These are phyloP conservation scores for Orbilia brochopaga DNA, from an alignment of 2,329 filamentous ascomycete species.

Conservation along the genomic window DNA sequence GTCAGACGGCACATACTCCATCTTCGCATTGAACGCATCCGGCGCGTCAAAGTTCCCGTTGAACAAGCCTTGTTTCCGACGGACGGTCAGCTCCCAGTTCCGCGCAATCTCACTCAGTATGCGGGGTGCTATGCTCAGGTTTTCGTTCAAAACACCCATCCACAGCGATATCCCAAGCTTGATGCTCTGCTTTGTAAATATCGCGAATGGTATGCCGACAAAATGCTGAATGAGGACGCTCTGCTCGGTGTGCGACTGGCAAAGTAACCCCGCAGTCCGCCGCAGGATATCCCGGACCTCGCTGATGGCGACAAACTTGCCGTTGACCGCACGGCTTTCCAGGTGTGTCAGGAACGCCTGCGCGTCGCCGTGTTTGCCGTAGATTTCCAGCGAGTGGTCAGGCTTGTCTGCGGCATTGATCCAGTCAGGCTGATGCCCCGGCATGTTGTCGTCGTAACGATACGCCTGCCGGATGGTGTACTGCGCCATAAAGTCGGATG, in stretches of 20 bases:
- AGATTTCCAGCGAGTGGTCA: slow-evolving; percentile 34
- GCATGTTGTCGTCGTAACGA: slow-evolving; percentile 78
- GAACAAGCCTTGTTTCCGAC: slow-evolving; percentile 80
- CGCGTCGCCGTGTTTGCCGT: slow-evolving; percentile 58
- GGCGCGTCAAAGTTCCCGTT: slow-evolving; percentile 60
- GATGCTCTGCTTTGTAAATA: slow-evolving; percentile 94
- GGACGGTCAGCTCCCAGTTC: slow-evolving; percentile 86
- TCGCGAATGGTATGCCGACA: slow-evolving; percentile 87
- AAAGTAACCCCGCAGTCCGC: slow-evolving; percentile 83
- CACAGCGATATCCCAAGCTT: slow-evolving; percentile 94
- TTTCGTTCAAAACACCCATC: slow-evolving; percentile 97
- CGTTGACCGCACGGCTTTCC: slow-evolving; percentile 71
- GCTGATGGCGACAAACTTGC: slow-evolving; percentile 72
- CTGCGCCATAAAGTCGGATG: slow-evolving; percentile 94
- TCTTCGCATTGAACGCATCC: slow-evolving; percentile 87
- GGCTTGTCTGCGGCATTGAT: slow-evolving; percentile 59
- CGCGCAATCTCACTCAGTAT: slow-evolving; percentile 85
- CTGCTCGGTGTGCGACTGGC: slow-evolving; percentile 71
- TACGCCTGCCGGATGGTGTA: slow-evolving; percentile 98
- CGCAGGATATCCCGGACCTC: slow-evolving; percentile 83
- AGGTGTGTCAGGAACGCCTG: slow-evolving; percentile 72
- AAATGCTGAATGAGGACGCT: slow-evolving; percentile 64
- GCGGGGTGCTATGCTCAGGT: slow-evolving; percentile 82
- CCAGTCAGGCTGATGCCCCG: slow-evolving; percentile 72
- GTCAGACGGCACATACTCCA: slow-evolving; percentile 92